Evolutionary conservation across 495 filamentous ascomycete genomes (phyloP).

Genomic region (Collariella sp.): DNA sequence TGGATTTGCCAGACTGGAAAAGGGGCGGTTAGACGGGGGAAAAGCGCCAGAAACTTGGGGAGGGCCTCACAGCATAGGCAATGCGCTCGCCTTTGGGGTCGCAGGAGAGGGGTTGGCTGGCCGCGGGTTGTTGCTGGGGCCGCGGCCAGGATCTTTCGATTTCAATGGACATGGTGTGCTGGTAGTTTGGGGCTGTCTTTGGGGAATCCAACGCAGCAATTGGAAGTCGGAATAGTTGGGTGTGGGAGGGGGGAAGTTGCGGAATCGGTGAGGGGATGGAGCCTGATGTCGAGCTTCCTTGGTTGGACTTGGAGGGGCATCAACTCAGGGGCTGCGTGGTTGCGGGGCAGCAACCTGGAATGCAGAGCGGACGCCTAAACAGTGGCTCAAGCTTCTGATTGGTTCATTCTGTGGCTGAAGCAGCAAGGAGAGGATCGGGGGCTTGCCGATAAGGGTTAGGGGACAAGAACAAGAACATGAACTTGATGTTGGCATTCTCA

Average conservation of each 20-base stretch:
- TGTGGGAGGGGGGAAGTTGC: no score
- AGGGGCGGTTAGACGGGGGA: not conserved
- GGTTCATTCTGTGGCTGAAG: not conserved
- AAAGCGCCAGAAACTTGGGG: not conserved
- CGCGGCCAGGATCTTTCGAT: slow-evolving; percentile 48
- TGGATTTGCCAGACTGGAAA: slow-evolving; percentile 80
- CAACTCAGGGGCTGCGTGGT: slow-evolving; percentile 17
- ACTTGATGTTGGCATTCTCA: no score
- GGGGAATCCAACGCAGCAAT: not conserved
- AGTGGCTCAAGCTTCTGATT: slow-evolving; percentile 15
- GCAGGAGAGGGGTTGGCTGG: slow-evolving; percentile 79
- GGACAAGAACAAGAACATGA: no score
- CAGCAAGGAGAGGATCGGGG: not conserved
- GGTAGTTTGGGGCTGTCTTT: not conserved
- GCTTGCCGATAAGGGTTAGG: no score
- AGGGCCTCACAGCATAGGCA: slow-evolving; percentile 72
- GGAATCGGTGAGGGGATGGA: not conserved
- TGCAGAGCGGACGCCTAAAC: slow-evolving; percentile 19
- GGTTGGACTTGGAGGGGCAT: slow-evolving; percentile 6
- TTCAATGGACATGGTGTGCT: slow-evolving; percentile 39
- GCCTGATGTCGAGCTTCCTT: not conserved
- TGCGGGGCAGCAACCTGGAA: slow-evolving; percentile 25
- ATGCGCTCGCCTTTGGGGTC: slow-evolving; percentile 89
- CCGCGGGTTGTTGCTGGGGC: slow-evolving; percentile 74
- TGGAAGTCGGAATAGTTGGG: not conserved